Base-by-base conservation (phyloP, 306 rosid species). In the Quillaja saponaria region DNA sequence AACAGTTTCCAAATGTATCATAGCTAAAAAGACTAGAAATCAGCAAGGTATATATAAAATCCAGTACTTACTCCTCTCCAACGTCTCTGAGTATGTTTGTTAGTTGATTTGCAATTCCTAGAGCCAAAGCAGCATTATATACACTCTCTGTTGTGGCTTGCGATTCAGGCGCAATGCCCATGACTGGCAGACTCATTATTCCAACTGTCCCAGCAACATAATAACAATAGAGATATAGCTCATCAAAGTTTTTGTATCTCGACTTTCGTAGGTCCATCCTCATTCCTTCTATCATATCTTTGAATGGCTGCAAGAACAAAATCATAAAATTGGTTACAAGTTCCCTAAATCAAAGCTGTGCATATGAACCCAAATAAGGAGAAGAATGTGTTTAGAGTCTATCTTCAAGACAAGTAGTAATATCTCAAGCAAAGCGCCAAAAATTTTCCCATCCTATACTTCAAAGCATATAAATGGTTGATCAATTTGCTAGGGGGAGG, bases 181-280 rank as follows among this genome's bases (percentile, higher is more conserved):
- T 82, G 60, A 82, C 33, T 20, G 84, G 87, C 69, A 82, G 84
- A 58, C 87, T 82, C 84, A 82, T 78, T 34, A 82, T 65, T 34
- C 84, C 87, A 9, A 82, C 87, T 3, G 87, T 82, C 35, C 87
- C 87, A 34, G 87, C 87, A 65, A 78, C 84, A 65, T 78, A 82
- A 63, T 82, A 82, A 66, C 87, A 82, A 21, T 82, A 82, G 28
- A 78, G 87, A 75, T 82, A 82, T 44, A 82, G 63, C 48, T 82
- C 84, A 37, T 82, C 84, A 38, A 82, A 82, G 59, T 20, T 78
- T 62, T 72, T 75, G 75, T 82, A 82, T 65, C 80, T 72, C 10
- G 84, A 75, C 64, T 82, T 78, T 70, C 50, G 49, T 14, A 82
- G 80, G 68, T 82, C 84, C 78, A 58, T 76, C 48, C 87, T 78